These are phyloP conservation scores for Ogataea dorogensis DNA, from an alignment of 805 yeast genomes.

Conservation along the genomic window DNA sequence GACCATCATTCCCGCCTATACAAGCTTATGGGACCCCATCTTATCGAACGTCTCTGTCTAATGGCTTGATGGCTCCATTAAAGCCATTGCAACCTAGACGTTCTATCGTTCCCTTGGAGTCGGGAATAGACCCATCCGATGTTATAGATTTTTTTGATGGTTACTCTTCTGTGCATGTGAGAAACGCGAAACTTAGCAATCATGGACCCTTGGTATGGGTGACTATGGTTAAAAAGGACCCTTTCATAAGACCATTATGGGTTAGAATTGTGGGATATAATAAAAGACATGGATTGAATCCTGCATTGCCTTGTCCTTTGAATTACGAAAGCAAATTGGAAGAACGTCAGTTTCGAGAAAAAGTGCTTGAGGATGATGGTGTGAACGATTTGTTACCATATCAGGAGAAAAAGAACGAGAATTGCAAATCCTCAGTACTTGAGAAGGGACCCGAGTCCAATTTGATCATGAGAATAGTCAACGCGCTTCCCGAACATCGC, in stretches of 20 bases:
- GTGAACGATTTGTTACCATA: conserved; percentile 37
- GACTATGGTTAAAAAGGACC: conserved; percentile 48
- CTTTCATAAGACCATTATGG: conserved; percentile 38
- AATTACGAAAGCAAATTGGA: conserved; percentile 4
- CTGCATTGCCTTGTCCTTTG: conserved; percentile 4
- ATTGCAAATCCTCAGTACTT: neutral
- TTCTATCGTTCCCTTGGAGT: conserved; percentile 3
- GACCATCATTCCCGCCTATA: too few species aligned
- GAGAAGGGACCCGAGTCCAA: conserved; percentile 23
- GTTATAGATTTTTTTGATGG: conserved; percentile 42
- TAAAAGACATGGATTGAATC: conserved; percentile 16
- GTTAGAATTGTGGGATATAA: conserved; percentile 23
- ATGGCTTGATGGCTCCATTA: neutral
- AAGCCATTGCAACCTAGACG: neutral
- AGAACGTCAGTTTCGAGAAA: conserved; percentile 30
- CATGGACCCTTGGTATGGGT: conserved; percentile 55
- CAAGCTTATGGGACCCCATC: conserved; percentile 4
- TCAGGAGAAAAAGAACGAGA: conserved; percentile 16
- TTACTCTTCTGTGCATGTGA: conserved; percentile 41
- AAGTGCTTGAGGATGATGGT: conserved; percentile 38
- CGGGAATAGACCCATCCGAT: conserved; percentile 33
- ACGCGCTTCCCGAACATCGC: conserved; percentile 42
- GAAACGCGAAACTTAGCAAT: conserved; percentile 41
- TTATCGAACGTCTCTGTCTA: conserved; percentile 9
- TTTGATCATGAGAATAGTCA: conserved; percentile 32